Percentiles rank a stretch among this genome's conserved stretches.
These are phyloP conservation scores for Coix lacrymajobi DNA, from an alignment of 176 grass and related monocot species.

Conservation along the genomic window DNA sequence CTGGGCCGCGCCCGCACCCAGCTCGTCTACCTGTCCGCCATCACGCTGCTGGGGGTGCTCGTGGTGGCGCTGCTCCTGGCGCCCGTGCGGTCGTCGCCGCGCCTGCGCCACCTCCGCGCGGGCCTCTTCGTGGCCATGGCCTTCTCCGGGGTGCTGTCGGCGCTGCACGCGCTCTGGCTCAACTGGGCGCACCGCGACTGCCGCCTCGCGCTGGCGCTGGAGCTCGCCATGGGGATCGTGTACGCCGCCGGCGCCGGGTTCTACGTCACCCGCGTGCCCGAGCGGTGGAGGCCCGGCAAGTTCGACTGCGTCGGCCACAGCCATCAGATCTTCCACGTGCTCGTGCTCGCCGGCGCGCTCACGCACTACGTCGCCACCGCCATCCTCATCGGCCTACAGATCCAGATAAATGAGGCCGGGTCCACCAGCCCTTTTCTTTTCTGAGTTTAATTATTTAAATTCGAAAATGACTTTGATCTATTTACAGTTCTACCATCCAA, in stretches of 20 bases:
- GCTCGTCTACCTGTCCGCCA: conserved; percentile 58
- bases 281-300: conserved; percentile 71
- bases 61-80: conserved; percentile 61
- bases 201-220: conserved; percentile 59
- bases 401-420: no score
- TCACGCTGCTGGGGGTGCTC: conserved; percentile 59
- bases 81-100: conserved; percentile 50
- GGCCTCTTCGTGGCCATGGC: conserved; percentile 71
- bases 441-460: no score
- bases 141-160: conserved; percentile 59
- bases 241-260: conserved; percentile 58
- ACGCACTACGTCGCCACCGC: conserved; percentile 69
- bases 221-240: conserved; percentile 64
- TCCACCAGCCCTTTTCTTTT: no score
- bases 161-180: conserved; percentile 57
- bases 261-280: conserved; percentile 76
- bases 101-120: conserved; percentile 61
- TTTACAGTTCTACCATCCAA: no score
- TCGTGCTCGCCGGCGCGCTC: conserved; percentile 75
- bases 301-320: conserved; percentile 79
- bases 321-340: conserved; percentile 94
- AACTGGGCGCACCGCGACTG: conserved; percentile 57
- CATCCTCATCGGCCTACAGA: conserved; percentile 53
- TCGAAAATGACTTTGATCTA: no score
- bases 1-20: conserved; percentile 37